phyloP scores from a whole-genome alignment of 495 filamentous ascomycete species.

The Cercophora samala region DNA sequence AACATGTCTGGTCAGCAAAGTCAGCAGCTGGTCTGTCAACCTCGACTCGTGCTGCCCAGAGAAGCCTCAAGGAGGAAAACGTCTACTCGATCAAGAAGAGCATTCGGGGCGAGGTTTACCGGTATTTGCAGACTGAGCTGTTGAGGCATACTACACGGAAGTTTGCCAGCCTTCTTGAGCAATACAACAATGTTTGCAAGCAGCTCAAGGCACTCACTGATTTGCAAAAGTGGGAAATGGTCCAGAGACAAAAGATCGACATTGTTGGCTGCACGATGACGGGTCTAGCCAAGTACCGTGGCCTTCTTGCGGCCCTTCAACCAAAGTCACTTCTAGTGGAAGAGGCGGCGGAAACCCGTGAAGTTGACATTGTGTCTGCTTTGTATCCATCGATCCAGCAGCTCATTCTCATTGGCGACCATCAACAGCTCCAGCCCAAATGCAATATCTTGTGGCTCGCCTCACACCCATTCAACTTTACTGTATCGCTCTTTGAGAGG shows the following conservation, averaged over 20 bases:
- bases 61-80: slow-evolving; percentile 20
- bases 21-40: slow-evolving; percentile 17
- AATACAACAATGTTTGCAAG: slow-evolving; percentile 31
- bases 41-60: slow-evolving; percentile 19
- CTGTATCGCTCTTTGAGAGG: slow-evolving; percentile 55
- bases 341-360: slow-evolving; percentile 57
- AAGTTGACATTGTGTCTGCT: slow-evolving; percentile 54
- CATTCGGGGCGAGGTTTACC: slow-evolving; percentile 41
- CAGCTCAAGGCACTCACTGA: slow-evolving; percentile 34
- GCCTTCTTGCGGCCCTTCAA: slow-evolving; percentile 63
- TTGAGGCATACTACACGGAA: slow-evolving; percentile 23
- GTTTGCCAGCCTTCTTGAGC: slow-evolving; percentile 31
- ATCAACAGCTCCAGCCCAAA: slow-evolving; percentile 51
- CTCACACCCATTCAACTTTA: slow-evolving; percentile 62
- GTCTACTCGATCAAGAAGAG: slow-evolving; percentile 35
- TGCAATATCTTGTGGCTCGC: slow-evolving; percentile 60
- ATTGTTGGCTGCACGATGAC: slow-evolving; percentile 57
- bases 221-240: slow-evolving; percentile 32
- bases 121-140: slow-evolving; percentile 36
- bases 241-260: slow-evolving; percentile 30
- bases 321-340: slow-evolving; percentile 60
- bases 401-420: slow-evolving; percentile 56
- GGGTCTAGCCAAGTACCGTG: slow-evolving; percentile 84
- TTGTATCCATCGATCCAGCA: slow-evolving; percentile 53
- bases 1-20: slow-evolving; percentile 39